Evolutionary conservation across 805 yeast species (phyloP).

Genomic region (Monosporozyma siamensis): DNA sequence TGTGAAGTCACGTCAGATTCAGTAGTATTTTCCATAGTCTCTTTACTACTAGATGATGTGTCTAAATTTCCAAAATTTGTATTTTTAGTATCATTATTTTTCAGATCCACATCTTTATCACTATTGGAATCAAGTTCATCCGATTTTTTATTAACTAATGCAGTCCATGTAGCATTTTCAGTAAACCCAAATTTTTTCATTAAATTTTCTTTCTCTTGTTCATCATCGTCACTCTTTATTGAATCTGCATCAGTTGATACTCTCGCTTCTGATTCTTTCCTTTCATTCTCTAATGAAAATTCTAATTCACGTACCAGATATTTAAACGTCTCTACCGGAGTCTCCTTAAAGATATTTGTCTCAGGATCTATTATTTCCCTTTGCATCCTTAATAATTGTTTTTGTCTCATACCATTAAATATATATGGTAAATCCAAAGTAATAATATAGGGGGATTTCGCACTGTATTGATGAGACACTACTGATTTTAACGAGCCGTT

Average conservation of each 20-base stretch:
- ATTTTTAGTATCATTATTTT: no score
- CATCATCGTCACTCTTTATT: constrained; percentile 14
- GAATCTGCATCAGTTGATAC: constrained; percentile 13
- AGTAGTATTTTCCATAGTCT: neutral
- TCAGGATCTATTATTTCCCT: constrained; percentile 5
- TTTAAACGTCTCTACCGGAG: constrained; percentile 28
- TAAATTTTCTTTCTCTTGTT: constrained; percentile 11
- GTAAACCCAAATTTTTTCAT: constrained; percentile 26
- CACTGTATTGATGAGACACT: constrained; percentile 4
- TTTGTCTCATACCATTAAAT: constrained; percentile 21
- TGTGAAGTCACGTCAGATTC: neutral
- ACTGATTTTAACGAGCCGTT: constrained; percentile 9
- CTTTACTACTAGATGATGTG: neutral
- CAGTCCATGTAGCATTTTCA: constrained; percentile 28
- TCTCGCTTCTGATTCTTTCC: constrained; percentile 7
- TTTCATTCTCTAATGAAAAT: constrained; percentile 22
- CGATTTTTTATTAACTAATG: constrained; percentile 17
- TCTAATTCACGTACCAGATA: constrained; percentile 27
- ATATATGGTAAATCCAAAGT: constrained; percentile 26
- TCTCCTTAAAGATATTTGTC: constrained; percentile 16
- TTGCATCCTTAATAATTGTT: constrained; percentile 12
- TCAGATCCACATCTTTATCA: no score
- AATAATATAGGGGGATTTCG: constrained; percentile 18
- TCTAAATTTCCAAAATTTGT: neutral
- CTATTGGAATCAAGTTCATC: constrained; percentile 3